Conservation (phyloP, 345 rosid genomes). For the Mangifera indica region DNA sequence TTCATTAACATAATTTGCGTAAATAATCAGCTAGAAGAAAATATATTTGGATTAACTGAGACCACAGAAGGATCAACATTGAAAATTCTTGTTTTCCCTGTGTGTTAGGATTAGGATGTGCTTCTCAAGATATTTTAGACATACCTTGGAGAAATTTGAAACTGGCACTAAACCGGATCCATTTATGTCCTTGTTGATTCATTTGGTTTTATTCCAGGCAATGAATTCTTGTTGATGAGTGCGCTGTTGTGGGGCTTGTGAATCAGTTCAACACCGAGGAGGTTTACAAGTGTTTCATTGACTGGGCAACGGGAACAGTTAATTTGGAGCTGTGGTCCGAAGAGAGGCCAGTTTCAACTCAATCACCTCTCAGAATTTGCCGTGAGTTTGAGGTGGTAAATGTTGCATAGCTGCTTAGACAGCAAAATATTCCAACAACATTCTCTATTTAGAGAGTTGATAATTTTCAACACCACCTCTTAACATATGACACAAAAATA, state of each 20-base stretch:
- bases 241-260: conserved; percentile 48
- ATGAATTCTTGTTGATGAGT: conserved; percentile 76
- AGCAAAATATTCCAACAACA: neutral
- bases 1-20: neutral
- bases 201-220: conserved; percentile 42
- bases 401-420: conserved; percentile 16
- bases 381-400: conserved; percentile 62
- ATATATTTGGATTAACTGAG: neutral
- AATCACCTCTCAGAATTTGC: conserved; percentile 54
- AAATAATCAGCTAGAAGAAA: neutral
- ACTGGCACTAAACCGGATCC: neutral
- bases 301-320: conserved; percentile 82
- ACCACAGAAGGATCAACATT: neutral
- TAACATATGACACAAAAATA: too few relatives aligned
- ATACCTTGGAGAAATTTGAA: neutral
- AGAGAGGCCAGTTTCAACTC: conserved; percentile 76
- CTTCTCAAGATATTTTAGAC: neutral
- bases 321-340: conserved; percentile 91
- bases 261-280: conserved; percentile 53
- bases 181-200: too few relatives aligned
- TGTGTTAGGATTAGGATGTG: neutral
- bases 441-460: too few relatives aligned
- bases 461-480: too few relatives aligned
- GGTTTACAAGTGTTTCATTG: conserved; percentile 62
- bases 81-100: neutral